Base-by-base conservation (phyloP, 2,329 filamentous ascomycete species). In the Mollisiaceae sp. region DNA sequence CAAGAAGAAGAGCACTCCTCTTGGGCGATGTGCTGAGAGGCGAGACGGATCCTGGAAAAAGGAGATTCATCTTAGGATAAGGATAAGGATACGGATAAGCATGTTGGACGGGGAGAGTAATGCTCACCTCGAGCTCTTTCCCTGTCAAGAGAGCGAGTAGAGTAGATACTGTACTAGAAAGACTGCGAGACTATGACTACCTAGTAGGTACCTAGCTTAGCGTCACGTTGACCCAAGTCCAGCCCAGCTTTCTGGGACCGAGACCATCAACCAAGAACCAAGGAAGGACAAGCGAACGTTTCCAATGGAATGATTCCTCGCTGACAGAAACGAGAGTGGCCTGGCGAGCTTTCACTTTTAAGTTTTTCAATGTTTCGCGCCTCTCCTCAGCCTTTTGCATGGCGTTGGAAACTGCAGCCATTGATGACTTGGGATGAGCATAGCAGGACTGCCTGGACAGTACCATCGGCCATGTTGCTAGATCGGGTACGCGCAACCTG, bases 11-110 rank as follows among this genome's bases (percentile, higher is more conserved):
- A 20, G 45, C n/a, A n/a, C n/a, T 22, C 45, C 45, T 9, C 45
- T 24, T 50, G n/a, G 9, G 45, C 9, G 45, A 50, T 4, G 45
- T 50, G 45, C 43, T 18, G 43, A 45, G n/a, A 45, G 45, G n/a
- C 6, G n/a, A 14, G 45, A 24, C n/a, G 8, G 20, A 50, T 50
- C 4, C n/a, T 50, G 45, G n/a, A 22, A n/a, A 24, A 20, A n/a
- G 20, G 45, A 50, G 12, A 50, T 22, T 50, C 45, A 50, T 50
- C 20, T 50, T 50, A 50, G 45, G 43, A 45, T 45, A 20, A 45
- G 41, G 43, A 47, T 47, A 47, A 50, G 45, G 45, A 50, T 43
- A 50, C 8, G 12, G n/a, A 50, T n/a, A 15, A 43, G 27, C 3
- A 32, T 32, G 27, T 32, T 32, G 27, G 41, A 43, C 41, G 3